Base-by-base conservation (phyloP, 371 early-diverging fungal genomes). In the Basidiobolus meristosporus region DNA sequence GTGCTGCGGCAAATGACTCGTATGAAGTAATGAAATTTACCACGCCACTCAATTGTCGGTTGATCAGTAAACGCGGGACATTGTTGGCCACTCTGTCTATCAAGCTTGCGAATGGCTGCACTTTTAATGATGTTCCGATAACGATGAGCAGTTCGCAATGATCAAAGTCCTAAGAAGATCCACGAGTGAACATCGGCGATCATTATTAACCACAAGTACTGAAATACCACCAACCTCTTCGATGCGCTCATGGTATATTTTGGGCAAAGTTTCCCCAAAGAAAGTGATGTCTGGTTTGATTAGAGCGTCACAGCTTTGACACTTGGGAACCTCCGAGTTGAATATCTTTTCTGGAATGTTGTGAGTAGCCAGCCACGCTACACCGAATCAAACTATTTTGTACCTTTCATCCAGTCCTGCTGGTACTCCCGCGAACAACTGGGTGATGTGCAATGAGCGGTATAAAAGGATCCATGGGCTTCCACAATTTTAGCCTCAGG, bases 251-350 rank as follows among this genome's bases (percentile, higher is more conserved):
- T 72, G 71, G 48, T 90, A 92, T 30, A 77, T 68, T 1, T 55
- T 40, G 3, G 96, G 96, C 34, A 96, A 63, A 19, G 57, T 50
- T 53, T 96, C 90, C 14, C 93, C 93, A 57, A 96, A 96, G 46
- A 96, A 96, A 0, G 83, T 81, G 39, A 96, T 96, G 45, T 86
- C 78, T 1, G 93, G 93, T 49, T 95, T 95, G 44, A 95, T 71
- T 16, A 80, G 55, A 9, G 75, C 72, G 19, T 56, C 47, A 52
- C 89, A 90, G 9, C 49, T 16, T 14, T 40, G 33, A 51, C 90
- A 91, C 15, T 51, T 47, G 10, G 90, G 83, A 6, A 85, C 70
- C 36, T 58, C 45, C n/a, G 61, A 70, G 5, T 45, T 44, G n/a
- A 72, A 43, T n/a, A 77, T 52, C n/a, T 20, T 40, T 16, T 51